Evolutionary conservation across 148 eudicot species (phyloP), one percentile per base, ranked within the genome.

Genomic region (Camellia sinensis): DNA sequence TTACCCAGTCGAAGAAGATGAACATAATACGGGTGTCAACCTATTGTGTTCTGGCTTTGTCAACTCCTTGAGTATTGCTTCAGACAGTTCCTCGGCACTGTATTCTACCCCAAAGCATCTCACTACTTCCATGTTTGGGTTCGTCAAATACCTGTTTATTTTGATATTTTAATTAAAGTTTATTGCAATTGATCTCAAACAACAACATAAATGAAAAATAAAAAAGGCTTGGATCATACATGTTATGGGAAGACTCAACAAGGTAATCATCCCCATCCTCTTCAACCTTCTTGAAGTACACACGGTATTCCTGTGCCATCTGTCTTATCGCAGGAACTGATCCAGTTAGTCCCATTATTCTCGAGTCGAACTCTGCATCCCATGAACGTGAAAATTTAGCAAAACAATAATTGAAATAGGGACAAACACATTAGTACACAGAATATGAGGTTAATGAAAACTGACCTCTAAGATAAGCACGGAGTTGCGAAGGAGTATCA

Each of bases 291-390:
- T 78, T 94, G 83, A 90, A 96, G 84, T 71, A 96, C 21, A 96
- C 89, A 6, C 99, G 88, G 83, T 96, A 96, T 78, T 87, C 92
- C 59, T 92, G 99, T 12, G 97, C 97, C 85, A 91, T 89, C 82
- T 96, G 93, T 83, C 88, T 89, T 65, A 92, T 73, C 19, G 94
- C 90, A 75, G 84, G 72, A 81, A 83, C 92, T 75, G 98, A 83
- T 84, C 99, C 98, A 71, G 98, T 96, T 83, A 96, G 85, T 62
- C 99, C 99, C 83, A 93, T 56, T 80, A 94, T 94, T 88, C 95
- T 89, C 7, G 93, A 79, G 87, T 91, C 93, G 76, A 93, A 92
- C 79, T 96, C 99, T 94, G 94, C 88, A 84, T 43, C 85, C 70
- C 80, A 80, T 84, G 61, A 71, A 76, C 66, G 74, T 22, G 46